Evolutionary conservation across 2,329 filamentous ascomycete species (phyloP), one percentile per base, ranked within the genome.

Genomic region (Penicillium sp.): DNA sequence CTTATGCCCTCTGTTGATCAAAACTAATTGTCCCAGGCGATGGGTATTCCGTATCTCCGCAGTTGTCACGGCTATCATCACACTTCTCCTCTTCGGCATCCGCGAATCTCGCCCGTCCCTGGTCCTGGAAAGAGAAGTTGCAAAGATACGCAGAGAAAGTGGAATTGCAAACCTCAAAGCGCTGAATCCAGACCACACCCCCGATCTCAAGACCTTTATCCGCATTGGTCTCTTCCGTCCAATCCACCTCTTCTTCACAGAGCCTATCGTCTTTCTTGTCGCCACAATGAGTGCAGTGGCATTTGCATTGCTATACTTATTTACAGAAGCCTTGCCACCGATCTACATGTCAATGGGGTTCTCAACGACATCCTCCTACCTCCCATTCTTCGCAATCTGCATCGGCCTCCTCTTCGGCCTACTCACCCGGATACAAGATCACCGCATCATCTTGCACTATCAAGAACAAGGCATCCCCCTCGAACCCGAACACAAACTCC

Each of bases 271-370:
- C 13, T 74, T 80, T 33, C 66, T 77, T 38, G 73, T 79, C 5
- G 72, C 81, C 1, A 67, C 80, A 26, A 79, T 83, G 65, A 78
- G 73, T 6, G 77, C 78, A 4, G 70, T 78, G 10, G 75, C 77
- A 3, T 81, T 79, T 57, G 79, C 75, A 0, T 68, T 83, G 8
- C 76, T 83, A n/a, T 84, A 83, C 60, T 74, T 83, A 8, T 81
- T 83, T 63, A 79, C 81, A 1, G 81, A 83, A 67, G 75, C 79
- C 0, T 64, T 83, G 0, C 71, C 73, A 0, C 66, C 73, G 0
- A 75, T 83, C 3, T 84, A 81, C 66, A 58, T 72, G 33, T 70
- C 73, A 3, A 65, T 79, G 47, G 73, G 74, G 1, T 76, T 82
- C 64, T 65, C 69, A 2, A 53, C 59, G 3, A 66, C 70, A 4